Percentiles rank a stretch among this genome's conserved stretches.
These are phyloP conservation scores for Cruciata laevipes DNA, from an alignment of 257 asterid species.

Conservation along the genomic window DNA sequence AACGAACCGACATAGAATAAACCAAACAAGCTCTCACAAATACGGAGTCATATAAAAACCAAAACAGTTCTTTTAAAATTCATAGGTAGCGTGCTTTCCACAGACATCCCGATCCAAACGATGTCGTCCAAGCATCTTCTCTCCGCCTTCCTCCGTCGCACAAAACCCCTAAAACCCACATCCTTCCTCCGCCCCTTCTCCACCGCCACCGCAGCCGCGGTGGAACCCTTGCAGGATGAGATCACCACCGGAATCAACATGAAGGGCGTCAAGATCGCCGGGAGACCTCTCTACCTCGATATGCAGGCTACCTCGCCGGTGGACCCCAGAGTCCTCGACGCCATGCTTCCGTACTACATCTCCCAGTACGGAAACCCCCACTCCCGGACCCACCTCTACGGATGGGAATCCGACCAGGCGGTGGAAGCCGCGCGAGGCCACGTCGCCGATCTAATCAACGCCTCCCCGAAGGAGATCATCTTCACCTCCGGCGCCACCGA, in stretches of 20 bases:
- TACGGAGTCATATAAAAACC: too few relatives aligned
- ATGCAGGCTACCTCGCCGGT: slow-evolving; percentile 97
- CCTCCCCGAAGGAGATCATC: slow-evolving; percentile 88
- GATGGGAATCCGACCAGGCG: slow-evolving; percentile 95
- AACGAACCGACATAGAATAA: too few relatives aligned
- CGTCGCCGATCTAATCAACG: slow-evolving; percentile 55
- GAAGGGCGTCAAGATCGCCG: slow-evolving; percentile 90
- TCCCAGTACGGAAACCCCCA: slow-evolving; percentile 91
- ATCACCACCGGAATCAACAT: slow-evolving; percentile 39
- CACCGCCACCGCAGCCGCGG: slow-evolving; percentile 39
- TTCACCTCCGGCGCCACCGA: slow-evolving; percentile 98
- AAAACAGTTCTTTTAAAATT: too few relatives aligned
- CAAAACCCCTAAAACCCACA: slow-evolving; percentile 21
- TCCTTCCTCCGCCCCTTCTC: slow-evolving; percentile 28
- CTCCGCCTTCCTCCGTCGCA: slow-evolving; percentile 51
- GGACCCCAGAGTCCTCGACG: slow-evolving; percentile 88
- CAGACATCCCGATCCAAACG: slow-evolving; percentile 4
- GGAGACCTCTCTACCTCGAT: slow-evolving; percentile 91
- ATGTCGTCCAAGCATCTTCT: slow-evolving; percentile 66
- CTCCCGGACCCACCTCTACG: slow-evolving; percentile 93
- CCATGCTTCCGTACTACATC: slow-evolving; percentile 80
- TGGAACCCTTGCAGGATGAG: slow-evolving; percentile 49
- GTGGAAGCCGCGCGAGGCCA: slow-evolving; percentile 69
- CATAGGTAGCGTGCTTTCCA: neutral
- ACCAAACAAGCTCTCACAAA: too few relatives aligned